These are phyloP conservation scores for Chondrus crispus DNA, from an alignment of 23 red algal species.

Conservation along the genomic window DNA sequence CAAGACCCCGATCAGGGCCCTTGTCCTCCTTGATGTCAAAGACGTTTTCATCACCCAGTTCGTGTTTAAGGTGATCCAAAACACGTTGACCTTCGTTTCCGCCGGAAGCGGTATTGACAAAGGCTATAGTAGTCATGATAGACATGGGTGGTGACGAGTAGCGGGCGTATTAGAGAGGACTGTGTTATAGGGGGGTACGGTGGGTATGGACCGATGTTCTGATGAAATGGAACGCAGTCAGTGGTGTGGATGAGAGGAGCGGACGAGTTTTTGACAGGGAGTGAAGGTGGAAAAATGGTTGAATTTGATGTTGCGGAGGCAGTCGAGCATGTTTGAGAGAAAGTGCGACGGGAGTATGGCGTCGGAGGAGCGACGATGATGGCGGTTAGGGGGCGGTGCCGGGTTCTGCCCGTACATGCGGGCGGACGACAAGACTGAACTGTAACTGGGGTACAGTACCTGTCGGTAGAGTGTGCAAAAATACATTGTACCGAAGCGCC, in stretches of 20 bases:
- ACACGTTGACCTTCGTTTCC: conserved; percentile 60
- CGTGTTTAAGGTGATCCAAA: conserved; percentile 40
- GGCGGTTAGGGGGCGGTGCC: not conserved
- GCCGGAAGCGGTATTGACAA: conserved; percentile 77
- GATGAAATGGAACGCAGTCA: too few relatives aligned
- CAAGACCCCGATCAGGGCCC: conserved; percentile 50
- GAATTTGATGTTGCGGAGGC: too few relatives aligned
- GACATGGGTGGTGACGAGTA: not conserved
- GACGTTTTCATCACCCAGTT: conserved; percentile 73
- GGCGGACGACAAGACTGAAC: not conserved
- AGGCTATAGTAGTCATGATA: conserved; percentile 66
- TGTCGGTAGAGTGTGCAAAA: not conserved
- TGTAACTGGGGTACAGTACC: not conserved
- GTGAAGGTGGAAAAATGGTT: too few relatives aligned
- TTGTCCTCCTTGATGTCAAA: conserved; percentile 76
- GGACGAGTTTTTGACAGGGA: too few relatives aligned
- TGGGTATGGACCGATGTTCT: not conserved
- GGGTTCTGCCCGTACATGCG: too few relatives aligned
- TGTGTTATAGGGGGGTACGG: not conserved
- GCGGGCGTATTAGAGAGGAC: not conserved
- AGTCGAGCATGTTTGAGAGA: too few relatives aligned
- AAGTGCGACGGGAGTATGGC: not conserved
- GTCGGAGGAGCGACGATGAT: not conserved
- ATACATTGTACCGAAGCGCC: too few relatives aligned
- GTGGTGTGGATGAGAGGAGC: too few relatives aligned